Evolutionary conservation across 78 protist species (phyloP), one percentile per base, ranked within the genome.

Genomic region (Guillardia theta): DNA sequence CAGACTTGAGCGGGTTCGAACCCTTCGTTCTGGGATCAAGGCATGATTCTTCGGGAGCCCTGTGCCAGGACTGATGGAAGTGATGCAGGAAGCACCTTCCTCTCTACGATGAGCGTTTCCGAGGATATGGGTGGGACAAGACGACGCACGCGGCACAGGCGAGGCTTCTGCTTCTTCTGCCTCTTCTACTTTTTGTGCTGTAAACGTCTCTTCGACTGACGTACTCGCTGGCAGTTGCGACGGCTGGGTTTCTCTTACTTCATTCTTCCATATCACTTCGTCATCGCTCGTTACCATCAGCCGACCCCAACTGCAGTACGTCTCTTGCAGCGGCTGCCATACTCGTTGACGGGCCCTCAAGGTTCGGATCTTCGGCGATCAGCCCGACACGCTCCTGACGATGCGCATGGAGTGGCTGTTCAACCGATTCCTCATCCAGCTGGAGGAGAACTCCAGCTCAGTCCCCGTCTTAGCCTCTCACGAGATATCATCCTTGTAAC

Each of bases 41-140:
- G 39, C 18, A 21, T 53, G 62, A 12, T 53, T 21, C 62, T 53
- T 53, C 62, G 12, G 62, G 62, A 21, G 18, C 62, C 12, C 12
- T 53, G 18, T 53, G 18, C 62, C 12, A 53, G 33, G 33, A 53
- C 62, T 53, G 62, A 53, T 18, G 62, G 33, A 53, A 18, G 19
- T 64, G 12, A 18, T 64, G 80, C 80, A 30, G 19, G 80, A 46
- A 22, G 88, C 45, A 8, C 45, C 37, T 77, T 5, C 88, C 88
- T 6, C 88, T 77, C 45, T 77, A 77, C 45, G 88, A 77, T 19
- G 88, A 77, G 88, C 88, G 88, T 6, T 77, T 77, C 88, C 88
- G 88, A 22, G 88, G 88, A 22, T 77, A 77, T 46, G 88, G 88
- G 5, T 77, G 88, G 88, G 88, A 77, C 88, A 77, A 77, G 88